These are phyloP conservation scores for Kwoniella mangroviensis DNA, from an alignment of 768 basidiomycete genomes.

Conservation along the genomic window DNA sequence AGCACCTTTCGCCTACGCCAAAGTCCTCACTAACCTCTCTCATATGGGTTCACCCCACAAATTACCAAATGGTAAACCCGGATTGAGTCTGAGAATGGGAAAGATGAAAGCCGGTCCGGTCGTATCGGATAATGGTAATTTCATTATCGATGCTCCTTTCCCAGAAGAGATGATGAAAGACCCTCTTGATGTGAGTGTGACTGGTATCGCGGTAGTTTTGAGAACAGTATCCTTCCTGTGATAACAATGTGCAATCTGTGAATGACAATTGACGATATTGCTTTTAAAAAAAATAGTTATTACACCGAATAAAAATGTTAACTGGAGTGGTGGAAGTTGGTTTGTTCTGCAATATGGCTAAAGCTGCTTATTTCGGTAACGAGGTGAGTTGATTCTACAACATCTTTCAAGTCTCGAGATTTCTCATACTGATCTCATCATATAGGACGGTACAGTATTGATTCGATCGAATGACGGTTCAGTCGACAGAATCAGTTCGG, in stretches of 20 bases:
- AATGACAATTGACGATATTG: no score
- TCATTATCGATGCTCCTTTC: constrained; percentile 96
- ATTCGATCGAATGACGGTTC: constrained; percentile 38
- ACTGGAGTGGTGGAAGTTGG: constrained; percentile 99
- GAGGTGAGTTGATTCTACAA: constrained; percentile 35
- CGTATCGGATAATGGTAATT: constrained; percentile 96
- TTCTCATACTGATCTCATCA: neutral
- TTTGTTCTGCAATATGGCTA: constrained; percentile 87
- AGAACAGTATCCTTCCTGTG: no score
- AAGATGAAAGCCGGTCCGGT: constrained; percentile 87
- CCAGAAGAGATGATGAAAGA: constrained; percentile 68
- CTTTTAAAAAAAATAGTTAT: constrained; percentile 62
- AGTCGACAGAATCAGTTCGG: constrained; percentile 35
- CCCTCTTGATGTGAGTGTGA: constrained; percentile 65
- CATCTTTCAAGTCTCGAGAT: neutral
- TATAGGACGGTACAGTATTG: constrained; percentile 46
- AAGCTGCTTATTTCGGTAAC: constrained; percentile 85
- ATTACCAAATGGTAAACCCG: constrained; percentile 56
- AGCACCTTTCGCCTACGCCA: constrained; percentile 92
- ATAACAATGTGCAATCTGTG: no score
- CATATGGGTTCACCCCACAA: constrained; percentile 50
- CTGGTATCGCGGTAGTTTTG: constrained; percentile 13
- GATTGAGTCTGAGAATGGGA: constrained; percentile 86
- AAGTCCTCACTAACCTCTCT: constrained; percentile 75
- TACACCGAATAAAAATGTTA: constrained; percentile 83